Base-by-base conservation (phyloP, 352 stramenopile genomes). In the Pythium monospermum region DNA sequence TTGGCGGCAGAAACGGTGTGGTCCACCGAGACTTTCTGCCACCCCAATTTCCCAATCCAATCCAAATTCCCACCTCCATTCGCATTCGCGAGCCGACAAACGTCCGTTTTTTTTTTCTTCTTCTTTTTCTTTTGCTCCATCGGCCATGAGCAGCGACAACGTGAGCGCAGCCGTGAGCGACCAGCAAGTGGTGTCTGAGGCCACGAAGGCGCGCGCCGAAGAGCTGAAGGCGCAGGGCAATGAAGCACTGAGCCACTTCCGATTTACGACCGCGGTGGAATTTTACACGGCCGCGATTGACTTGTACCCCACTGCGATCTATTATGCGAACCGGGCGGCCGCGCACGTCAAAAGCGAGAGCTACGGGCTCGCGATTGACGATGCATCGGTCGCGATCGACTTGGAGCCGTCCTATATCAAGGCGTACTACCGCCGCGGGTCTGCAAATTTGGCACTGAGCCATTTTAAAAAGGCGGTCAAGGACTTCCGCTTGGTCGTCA, bases 341-440 rank as follows among this genome's bases (percentile, higher is more conserved):
- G 95, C 95, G 19, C 97, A 98, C 68, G 94, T 99, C 57, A 98
- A 98, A 66, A 94, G 96, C 51, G 97, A 99, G 75, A 98, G 93
- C 73, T 99, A 99, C 69, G 97, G 96, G 1, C 70, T 98, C 6
- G 97, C 97, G 8, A 98, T 99, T 44, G 69, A 89, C 23, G 97
- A 99, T 61, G 95, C 96, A 11, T 95, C 93, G n/a, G 66, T 78
- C 4, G 96, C 97, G 1, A 94, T 99, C 43, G 71, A 86, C 18
- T 51, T 98, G 5, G 96, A 99, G 49, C 66, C 91, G 1, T 84
- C 59, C 16, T 99, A 99, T 66, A 71, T 98, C 40, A 99, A 99
- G 83, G 87, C 81, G n/a, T 99, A 99, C 70, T 99, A 99, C 69
- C 89, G 96, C 11, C 78, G 95, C 58, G 97, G 92, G 15, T 97